Base-by-base conservation (phyloP, 2,329 filamentous ascomycete genomes). In the Gaeumannomyces tritici region DNA sequence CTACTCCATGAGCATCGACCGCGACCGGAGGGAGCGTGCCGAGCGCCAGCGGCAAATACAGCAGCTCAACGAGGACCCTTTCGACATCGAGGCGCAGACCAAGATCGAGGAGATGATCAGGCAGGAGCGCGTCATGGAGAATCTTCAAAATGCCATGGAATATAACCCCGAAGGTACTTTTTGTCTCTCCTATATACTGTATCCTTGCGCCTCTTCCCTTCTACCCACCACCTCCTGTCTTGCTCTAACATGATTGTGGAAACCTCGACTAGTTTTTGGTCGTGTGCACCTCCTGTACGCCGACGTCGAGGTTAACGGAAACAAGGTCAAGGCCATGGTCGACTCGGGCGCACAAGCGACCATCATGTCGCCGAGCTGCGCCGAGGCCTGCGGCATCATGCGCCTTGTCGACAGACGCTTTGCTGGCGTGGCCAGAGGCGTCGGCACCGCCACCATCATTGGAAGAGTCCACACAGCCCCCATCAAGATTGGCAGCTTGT, bases 61-160 rank as follows among this genome's bases (percentile, higher is more conserved):
- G 65, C 82, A 89, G 70, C 80, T 98, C 65, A 97, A 98, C 73
- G 89, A 92, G 12, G 95, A 99, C 70, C 93, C 93, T 0, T 97
- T 98, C 76, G 93, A 99, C 72, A 79, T 91, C 29, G 93, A 97
- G 66, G 91, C 93, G 11, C 95, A 99, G 76, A 83, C 83, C 58
- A 91, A 89, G 77, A 99, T 99, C 65, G 93, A 95, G 72, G 95
- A 99, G 77, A 96, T 98, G 76, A 99, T 99, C 71, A 88, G 95
- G 62, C 90, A 97, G 75, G 90, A 98, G 76, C 83, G 89, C 21
- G 93, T 99, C 57, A 92, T 93, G 75, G 92, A 97, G 77, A 99
- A 99, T 71, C 76, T 98, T 64, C 92, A 98, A 72, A 95, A 93
- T 76, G 95, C 95, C 55, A 93, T 97, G 83, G 93, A 98, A 76